phyloP scores from a whole-genome alignment of 2,329 filamentous ascomycete species.

The Reticulascus tulasneorum region DNA sequence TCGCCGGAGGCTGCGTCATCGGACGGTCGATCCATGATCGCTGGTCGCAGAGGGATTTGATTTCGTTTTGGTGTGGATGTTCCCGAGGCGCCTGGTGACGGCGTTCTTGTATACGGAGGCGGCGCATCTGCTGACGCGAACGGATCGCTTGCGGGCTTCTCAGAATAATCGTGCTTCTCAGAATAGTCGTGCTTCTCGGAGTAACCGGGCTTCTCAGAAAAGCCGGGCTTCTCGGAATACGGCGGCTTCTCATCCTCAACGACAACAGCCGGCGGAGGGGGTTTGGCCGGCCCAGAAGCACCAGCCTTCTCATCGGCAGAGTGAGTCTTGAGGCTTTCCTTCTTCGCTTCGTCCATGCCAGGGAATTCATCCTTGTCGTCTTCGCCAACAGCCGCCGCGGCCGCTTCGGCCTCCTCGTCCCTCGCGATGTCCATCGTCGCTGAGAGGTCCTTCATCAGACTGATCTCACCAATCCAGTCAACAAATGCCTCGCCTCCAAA shows the following conservation, averaged over 20 bases:
- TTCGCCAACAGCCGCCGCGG: constrained; percentile 48
- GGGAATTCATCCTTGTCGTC: constrained; percentile 56
- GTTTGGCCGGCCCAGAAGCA: constrained; percentile 16
- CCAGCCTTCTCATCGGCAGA: constrained; percentile 24
- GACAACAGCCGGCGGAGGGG: constrained; percentile 33
- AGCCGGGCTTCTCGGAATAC: constrained; percentile 4
- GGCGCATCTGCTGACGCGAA: constrained; percentile 13
- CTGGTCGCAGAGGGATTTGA: constrained; percentile 72
- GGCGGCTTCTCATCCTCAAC: constrained; percentile 38
- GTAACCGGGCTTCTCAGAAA: constrained; percentile 13
- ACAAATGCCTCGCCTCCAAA: constrained; percentile 95
- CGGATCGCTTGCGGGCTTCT: constrained; percentile 15
- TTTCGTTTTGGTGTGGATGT: constrained; percentile 36
- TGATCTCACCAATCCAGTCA: constrained; percentile 97
- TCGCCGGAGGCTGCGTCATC: constrained; percentile 72
- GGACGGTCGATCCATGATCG: constrained; percentile 77
- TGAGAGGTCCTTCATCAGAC: constrained; percentile 96
- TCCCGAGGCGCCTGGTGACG: constrained; percentile 33
- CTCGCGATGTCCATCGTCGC: constrained; percentile 98
- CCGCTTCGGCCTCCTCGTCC: constrained; percentile 69
- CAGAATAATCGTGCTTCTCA: constrained; percentile 10
- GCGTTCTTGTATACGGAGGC: constrained; percentile 27
- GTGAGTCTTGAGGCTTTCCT: constrained; percentile 47
- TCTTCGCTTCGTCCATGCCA: constrained; percentile 52
- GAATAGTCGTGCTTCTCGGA: constrained; percentile 13